Evolutionary conservation across 768 basidiomycete genomes (phyloP).

Genomic region (Dacryopinax primogenitus): DNA sequence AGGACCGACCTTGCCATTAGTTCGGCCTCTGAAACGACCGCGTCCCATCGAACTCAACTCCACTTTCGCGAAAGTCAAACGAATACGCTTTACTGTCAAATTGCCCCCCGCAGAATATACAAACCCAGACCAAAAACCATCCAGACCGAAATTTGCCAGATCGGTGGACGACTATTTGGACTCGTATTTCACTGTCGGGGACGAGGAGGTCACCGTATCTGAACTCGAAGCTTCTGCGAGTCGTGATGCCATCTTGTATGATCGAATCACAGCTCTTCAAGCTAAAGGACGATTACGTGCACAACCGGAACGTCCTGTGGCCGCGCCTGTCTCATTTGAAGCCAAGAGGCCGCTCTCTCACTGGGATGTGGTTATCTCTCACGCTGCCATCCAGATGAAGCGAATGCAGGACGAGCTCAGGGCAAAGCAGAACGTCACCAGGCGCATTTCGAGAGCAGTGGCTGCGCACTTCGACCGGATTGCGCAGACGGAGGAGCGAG

Average conservation of each 20-base stretch:
- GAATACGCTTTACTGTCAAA: constrained; percentile 54
- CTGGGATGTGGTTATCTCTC: constrained; percentile 27
- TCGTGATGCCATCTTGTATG: constrained; percentile 35
- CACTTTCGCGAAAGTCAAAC: constrained; percentile 32
- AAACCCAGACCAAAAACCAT: constrained; percentile 53
- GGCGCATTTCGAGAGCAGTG: constrained; percentile 49
- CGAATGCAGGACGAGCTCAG: constrained; percentile 30
- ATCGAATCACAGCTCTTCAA: constrained; percentile 35
- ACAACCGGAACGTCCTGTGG: constrained; percentile 26
- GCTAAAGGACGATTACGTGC: constrained; percentile 37
- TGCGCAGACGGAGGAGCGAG: constrained; percentile 48
- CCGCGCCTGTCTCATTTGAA: constrained; percentile 16
- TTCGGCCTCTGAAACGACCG: constrained; percentile 17
- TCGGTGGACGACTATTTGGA: constrained; percentile 46
- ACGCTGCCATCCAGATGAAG: constrained; percentile 25
- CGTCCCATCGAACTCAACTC: constrained; percentile 18
- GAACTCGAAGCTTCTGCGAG: constrained; percentile 30
- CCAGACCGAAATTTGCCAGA: constrained; percentile 36
- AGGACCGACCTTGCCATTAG: background rate
- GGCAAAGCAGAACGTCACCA: constrained; percentile 29
- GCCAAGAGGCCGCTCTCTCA: constrained; percentile 22
- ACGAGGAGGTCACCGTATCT: constrained; percentile 39
- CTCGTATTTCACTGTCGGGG: constrained; percentile 45
- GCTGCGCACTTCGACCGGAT: constrained; percentile 63
- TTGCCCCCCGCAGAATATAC: constrained; percentile 48